These are phyloP conservation scores for Yamadazyma diddensiae DNA, from an alignment of 1,139 yeast genomes.

Conservation along the genomic window DNA sequence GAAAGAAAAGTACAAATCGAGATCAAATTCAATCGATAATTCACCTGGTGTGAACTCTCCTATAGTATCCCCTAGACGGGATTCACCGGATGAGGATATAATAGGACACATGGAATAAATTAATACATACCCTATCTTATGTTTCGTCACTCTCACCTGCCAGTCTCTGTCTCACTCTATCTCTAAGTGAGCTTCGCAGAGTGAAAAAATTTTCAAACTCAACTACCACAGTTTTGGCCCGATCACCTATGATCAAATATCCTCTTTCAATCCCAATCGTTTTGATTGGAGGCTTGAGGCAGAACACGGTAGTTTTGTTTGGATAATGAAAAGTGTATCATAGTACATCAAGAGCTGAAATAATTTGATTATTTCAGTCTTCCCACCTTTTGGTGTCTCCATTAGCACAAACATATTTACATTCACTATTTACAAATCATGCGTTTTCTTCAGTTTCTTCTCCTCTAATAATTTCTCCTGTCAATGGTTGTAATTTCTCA, in stretches of 20 bases:
- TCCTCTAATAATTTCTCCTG: slow-evolving; percentile 35
- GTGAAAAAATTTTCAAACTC: slow-evolving; percentile 3
- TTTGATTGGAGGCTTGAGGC: slow-evolving; percentile 43
- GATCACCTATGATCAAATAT: slow-evolving; percentile 26
- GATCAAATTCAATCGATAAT: slow-evolving; percentile 2
- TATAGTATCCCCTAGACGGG: slow-evolving; percentile 5
- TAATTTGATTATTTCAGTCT: too few species aligned
- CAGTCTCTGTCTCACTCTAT: not conserved
- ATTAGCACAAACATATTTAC: slow-evolving; percentile 42
- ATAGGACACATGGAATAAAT: slow-evolving; percentile 16
- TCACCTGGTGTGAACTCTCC: slow-evolving; percentile 3
- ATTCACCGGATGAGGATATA: slow-evolving; percentile 12
- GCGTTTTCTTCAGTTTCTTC: slow-evolving; percentile 12
- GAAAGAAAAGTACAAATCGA: slow-evolving; percentile 5
- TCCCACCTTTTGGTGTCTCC: slow-evolving; percentile 49
- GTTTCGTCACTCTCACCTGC: not conserved
- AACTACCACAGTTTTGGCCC: slow-evolving; percentile 10
- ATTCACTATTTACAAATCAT: not conserved
- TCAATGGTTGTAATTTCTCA: slow-evolving; percentile 65
- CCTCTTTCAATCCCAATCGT: slow-evolving; percentile 43
- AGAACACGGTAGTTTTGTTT: slow-evolving; percentile 19
- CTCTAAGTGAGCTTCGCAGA: not conserved
- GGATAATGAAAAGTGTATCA: slow-evolving; percentile 38
- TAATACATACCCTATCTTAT: not conserved
- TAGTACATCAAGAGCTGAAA: slow-evolving; percentile 43